Evolutionary conservation across 2,329 filamentous ascomycete species (phyloP).

Genomic region (Neopestalotiopsis sp.): DNA sequence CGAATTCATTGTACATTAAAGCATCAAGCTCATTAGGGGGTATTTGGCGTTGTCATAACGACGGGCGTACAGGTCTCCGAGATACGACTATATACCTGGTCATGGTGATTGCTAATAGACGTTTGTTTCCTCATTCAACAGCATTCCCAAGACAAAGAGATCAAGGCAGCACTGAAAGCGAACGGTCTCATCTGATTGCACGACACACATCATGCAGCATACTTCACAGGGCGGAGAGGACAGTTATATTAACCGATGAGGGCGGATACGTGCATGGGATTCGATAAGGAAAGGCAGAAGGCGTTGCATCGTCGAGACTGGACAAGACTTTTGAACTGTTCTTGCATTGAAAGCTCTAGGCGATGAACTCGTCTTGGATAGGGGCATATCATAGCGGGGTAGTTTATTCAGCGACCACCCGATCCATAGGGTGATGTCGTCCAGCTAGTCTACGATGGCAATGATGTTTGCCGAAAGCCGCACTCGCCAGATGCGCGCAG

Average conservation of each 20-base stretch:
- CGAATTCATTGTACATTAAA: conserved; percentile 33
- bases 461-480: background rate
- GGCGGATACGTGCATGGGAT: background rate
- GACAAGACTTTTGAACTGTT: background rate
- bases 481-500: background rate
- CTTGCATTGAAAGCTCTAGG: conserved; percentile 13
- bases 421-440: background rate
- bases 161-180: conserved; percentile 43
- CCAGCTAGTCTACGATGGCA: background rate
- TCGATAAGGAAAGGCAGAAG: background rate
- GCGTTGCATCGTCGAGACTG: background rate
- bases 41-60: conserved; percentile 5
- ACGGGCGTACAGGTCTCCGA: conserved; percentile 24
- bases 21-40: conserved; percentile 21
- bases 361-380: conserved; percentile 15
- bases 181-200: conserved; percentile 44
- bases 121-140: conserved; percentile 34
- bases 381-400: conserved; percentile 14
- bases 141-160: conserved; percentile 40
- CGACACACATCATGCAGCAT: background rate
- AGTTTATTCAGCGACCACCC: conserved; percentile 10
- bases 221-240: background rate
- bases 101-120: conserved; percentile 31
- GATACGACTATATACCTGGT: conserved; percentile 27
- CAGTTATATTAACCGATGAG: background rate